A percentile compares a stretch with the other conserved stretches of the same genome.
Conservation (phyloP, 2,329 filamentous ascomycete genomes). For the Alternaria gaisen region DNA sequence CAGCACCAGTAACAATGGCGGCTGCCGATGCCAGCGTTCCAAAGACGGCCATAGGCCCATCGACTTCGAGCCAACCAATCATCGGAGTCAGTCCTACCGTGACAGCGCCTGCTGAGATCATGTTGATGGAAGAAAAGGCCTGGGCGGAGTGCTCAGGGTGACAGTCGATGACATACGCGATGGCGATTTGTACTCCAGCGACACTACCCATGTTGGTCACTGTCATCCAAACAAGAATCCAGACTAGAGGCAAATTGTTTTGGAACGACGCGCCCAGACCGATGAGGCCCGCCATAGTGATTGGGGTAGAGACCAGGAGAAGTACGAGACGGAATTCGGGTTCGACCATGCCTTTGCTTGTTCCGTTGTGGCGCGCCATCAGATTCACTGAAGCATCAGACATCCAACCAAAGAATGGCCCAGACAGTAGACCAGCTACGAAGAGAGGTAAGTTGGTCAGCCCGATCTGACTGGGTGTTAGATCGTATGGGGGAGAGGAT, state of each 20-base stretch:
- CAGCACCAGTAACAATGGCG: slow-evolving; percentile 7
- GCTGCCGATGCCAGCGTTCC: slow-evolving; percentile 9
- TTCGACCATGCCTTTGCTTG: slow-evolving; percentile 20
- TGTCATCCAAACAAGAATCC: slow-evolving; percentile 22
- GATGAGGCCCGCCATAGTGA: slow-evolving; percentile 20
- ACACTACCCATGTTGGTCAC: slow-evolving; percentile 16
- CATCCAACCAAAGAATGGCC: slow-evolving; percentile 22
- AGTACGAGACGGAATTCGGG: slow-evolving; percentile 25
- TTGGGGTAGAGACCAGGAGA: slow-evolving; percentile 15
- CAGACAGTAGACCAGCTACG: slow-evolving; percentile 15
- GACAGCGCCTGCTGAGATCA: slow-evolving; percentile 11
- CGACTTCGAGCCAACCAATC: no score
- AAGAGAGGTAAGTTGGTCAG: slow-evolving; percentile 23
- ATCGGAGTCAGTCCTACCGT: background rate
- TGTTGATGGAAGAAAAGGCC: slow-evolving; percentile 19
- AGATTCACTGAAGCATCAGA: slow-evolving; percentile 17
- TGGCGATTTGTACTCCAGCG: slow-evolving; percentile 13
- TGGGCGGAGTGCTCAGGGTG: slow-evolving; percentile 22
- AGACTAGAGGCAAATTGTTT: slow-evolving; percentile 9
- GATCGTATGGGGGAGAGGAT: slow-evolving; percentile 19
- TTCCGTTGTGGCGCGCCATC: slow-evolving; percentile 22
- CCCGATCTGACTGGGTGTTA: slow-evolving; percentile 21
- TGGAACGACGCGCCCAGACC: slow-evolving; percentile 17
- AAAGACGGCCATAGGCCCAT: background rate
- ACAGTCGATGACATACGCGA: slow-evolving; percentile 26